Percentiles rank a stretch among this genome's conserved stretches.
Conservation (phyloP, 1,284 basidiomycete species). For the Porodaedalea pini region DNA sequence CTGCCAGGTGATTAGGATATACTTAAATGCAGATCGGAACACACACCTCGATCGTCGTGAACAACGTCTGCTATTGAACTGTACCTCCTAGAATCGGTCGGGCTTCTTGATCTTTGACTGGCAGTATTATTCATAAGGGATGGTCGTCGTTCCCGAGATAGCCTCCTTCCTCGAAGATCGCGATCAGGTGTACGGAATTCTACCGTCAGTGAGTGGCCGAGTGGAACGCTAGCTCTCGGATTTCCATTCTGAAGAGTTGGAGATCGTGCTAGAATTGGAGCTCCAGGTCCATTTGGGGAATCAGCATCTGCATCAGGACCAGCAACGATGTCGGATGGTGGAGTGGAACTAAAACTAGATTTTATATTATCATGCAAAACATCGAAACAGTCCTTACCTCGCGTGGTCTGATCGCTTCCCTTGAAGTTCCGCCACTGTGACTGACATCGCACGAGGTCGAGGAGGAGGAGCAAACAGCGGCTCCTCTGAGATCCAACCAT, state of each 20-base stretch:
- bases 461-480: conserved; percentile 15
- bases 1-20: not conserved
- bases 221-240: conserved; percentile 6
- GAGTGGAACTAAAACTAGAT: not conserved
- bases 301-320: not conserved
- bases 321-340: not conserved
- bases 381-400: too few species aligned
- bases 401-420: not conserved
- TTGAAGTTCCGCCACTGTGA: not conserved
- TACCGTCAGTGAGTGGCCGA: conserved; percentile 52
- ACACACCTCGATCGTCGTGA: conserved; percentile 17
- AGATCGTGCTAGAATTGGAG: conserved; percentile 2
- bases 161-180: not conserved
- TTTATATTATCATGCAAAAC: too few species aligned
- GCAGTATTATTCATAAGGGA: not conserved
- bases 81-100: conserved; percentile 12
- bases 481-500: conserved; percentile 63
- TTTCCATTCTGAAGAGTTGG: conserved; percentile 9
- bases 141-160: conserved; percentile 9
- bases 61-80: conserved; percentile 8
- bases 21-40: not conserved
- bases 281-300: not conserved
- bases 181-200: conserved; percentile 40
- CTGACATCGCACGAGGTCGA: not conserved
- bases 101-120: conserved; percentile 3